Base-by-base conservation (phyloP, 768 basidiomycete species). In the Xanthoconium stramineum region DNA sequence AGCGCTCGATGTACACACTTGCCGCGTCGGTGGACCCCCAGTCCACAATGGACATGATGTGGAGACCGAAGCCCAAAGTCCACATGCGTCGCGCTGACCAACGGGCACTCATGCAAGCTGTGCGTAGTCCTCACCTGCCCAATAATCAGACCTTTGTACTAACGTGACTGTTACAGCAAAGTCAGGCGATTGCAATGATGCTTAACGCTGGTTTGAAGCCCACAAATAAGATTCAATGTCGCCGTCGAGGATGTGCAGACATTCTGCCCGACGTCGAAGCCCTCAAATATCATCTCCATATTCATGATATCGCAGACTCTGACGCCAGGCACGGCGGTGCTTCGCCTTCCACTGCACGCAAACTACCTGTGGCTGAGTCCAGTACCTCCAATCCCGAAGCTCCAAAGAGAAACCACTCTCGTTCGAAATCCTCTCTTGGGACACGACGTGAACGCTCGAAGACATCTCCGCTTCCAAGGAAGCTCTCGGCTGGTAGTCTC, bases 241-340 rank as follows among this genome's bases (percentile, higher is more conserved):
- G 71, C 28, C 76, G 80, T 37, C 64, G 71, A 35, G 79, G 75
- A 32, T 83, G 83, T 63, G 59, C 60, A 14, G 75, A 81, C 66
- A 70, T 73, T 9, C 62, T 83, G 20, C 65, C 68, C 6, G 69
- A 72, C 49, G 71, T 76, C 52, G 75, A 74, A 58, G 76, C 78
- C 19, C 72, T 83, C 47, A 76, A 76, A 60, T 80, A 73, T 61
- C 83, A 83, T 61, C 66, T 83, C 20, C 81, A 84, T 59, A 80
- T 83, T 47, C 83, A 83, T 65, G 78, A 82, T 59, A 76, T 83
- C 33, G 71, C 75, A 33, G 78, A 80, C 51, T 29, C 12, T 8
- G 38, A 45, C 33, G 6, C 37, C 15, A 20, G 14, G 50, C 17
- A 33, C 32, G n/a, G 19, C 13, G 29, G 46, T 49, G 1, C n/a